Evolutionary conservation across 2,329 filamentous ascomycete genomes (phyloP).

Genomic region (Hymenoscyphus fraxineus): DNA sequence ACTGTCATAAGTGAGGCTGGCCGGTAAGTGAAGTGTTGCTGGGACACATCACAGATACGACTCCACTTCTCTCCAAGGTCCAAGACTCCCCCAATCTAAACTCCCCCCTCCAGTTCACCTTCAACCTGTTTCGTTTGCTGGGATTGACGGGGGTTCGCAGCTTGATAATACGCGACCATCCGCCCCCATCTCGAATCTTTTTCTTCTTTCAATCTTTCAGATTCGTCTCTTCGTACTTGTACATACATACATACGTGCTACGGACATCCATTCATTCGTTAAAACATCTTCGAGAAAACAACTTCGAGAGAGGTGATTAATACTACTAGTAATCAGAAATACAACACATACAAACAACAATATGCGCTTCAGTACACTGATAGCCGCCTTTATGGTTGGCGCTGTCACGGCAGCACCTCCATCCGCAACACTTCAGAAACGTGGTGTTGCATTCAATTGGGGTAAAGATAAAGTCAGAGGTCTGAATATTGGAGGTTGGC

Average conservation of each 20-base stretch:
- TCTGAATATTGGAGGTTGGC: slow-evolving; percentile 39
- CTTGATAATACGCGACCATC: neutral
- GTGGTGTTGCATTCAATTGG: slow-evolving; percentile 41
- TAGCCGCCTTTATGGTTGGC: slow-evolving; percentile 7
- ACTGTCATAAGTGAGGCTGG: neutral
- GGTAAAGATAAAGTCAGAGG: slow-evolving; percentile 45
- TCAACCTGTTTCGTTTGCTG: neutral
- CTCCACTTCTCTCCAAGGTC: neutral
- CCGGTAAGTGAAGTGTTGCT: neutral
- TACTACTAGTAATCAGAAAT: neutral
- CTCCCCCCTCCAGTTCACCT: neutral
- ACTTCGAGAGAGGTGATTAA: too few species aligned
- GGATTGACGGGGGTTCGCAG: neutral
- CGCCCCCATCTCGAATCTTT: neutral
- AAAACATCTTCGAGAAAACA: too few species aligned
- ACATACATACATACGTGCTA: neutral
- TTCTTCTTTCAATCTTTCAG: neutral
- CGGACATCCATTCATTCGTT: neutral
- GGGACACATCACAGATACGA: neutral
- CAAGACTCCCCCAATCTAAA: neutral
- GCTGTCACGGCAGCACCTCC: slow-evolving; percentile 7
- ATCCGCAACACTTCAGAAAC: slow-evolving; percentile 6
- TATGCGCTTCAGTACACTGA: slow-evolving; percentile 5
- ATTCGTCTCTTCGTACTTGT: neutral
- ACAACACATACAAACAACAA: neutral